Percentiles rank a stretch among this genome's conserved stretches.
These are phyloP conservation scores for Erysimum cheiranthoides DNA, from an alignment of 345 rosid genomes.

Conservation along the genomic window DNA sequence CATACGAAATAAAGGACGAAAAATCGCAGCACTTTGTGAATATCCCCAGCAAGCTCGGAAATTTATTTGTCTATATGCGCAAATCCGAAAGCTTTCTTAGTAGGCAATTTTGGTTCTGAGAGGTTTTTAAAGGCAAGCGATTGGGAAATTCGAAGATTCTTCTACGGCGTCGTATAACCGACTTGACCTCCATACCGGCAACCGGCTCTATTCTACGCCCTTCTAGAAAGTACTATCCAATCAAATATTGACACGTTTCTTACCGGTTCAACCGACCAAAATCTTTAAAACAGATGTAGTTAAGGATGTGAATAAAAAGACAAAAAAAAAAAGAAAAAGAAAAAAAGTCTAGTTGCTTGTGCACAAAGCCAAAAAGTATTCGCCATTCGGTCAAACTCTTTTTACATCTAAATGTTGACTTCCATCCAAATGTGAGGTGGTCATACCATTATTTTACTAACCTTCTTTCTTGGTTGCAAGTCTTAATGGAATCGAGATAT, in stretches of 20 bases:
- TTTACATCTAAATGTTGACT: background rate
- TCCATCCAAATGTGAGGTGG: too few species aligned
- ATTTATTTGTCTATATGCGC: background rate
- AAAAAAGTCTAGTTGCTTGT: background rate
- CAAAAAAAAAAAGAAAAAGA: too few species aligned
- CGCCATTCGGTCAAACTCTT: background rate
- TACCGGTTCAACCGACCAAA: slow-evolving; percentile 27
- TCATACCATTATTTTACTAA: too few species aligned
- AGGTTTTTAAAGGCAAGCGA: slow-evolving; percentile 38
- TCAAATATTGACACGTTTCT: slow-evolving; percentile 47
- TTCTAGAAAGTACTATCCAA: slow-evolving; percentile 55
- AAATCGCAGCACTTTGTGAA: slow-evolving; percentile 9
- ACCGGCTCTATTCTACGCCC: slow-evolving; percentile 32
- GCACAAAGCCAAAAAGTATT: background rate
- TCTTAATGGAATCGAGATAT: too few species aligned
- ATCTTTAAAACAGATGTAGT: background rate
- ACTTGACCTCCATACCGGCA: background rate
- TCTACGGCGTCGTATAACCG: slow-evolving; percentile 23
- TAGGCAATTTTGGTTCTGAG: slow-evolving; percentile 14
- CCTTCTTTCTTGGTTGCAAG: too few species aligned
- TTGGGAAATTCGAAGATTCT: slow-evolving; percentile 11
- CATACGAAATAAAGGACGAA: slow-evolving; percentile 30
- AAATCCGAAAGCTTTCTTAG: slow-evolving; percentile 19
- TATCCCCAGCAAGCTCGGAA: slow-evolving; percentile 26
- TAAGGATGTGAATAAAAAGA: too few species aligned